Evolutionary conservation across 768 basidiomycete species (phyloP), one percentile per base, ranked within the genome.

Genomic region (Polyporus arcularius): DNA sequence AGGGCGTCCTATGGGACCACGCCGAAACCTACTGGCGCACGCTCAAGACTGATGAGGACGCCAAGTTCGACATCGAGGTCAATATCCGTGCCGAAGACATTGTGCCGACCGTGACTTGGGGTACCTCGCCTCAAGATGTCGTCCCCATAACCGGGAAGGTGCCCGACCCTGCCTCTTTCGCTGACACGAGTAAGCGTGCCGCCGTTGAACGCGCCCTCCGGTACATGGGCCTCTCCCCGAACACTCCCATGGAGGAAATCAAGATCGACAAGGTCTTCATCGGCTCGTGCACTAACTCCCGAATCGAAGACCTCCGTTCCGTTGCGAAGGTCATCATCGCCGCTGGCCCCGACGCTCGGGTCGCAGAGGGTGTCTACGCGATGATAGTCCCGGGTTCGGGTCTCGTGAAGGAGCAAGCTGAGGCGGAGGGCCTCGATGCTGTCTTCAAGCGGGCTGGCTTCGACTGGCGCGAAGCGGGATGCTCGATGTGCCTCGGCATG

Each of bases 401-500:
- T 55, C 76, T 86, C 42, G 76, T 87, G 68, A 86, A 86, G 73
- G 79, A 84, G 68, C 85, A 87, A 67, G 85, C 85, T 2, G 85
- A 86, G 73, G 80, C 81, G 49, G 85, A 87, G 69, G 85, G 85
- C n/a, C 78, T 87, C 53, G 84, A 86, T 67, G 77, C 77, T 53
- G 76, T 87, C 71, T 85, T 87, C 79, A 82, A 79, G 71, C 82
- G 82, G 26, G 85, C 85, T 2, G 85, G 85, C 16, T 87, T 86
- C 70, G 85, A 87, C 68, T 86, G 85, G 85, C 75, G 85, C 63
- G 85, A 87, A 73, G 85, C 85, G 16, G 85, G 85, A 38, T 87
- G 85, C 73, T 87, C 85, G 30, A 87, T 87, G 85, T 87, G 85
- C 73, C 73, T 87, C 49, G 85, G 85, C 46, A 87, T 87, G 85